phyloP scores from a whole-genome alignment of 2,329 filamentous ascomycete genomes.

The Ilyonectria mors-panacis region DNA sequence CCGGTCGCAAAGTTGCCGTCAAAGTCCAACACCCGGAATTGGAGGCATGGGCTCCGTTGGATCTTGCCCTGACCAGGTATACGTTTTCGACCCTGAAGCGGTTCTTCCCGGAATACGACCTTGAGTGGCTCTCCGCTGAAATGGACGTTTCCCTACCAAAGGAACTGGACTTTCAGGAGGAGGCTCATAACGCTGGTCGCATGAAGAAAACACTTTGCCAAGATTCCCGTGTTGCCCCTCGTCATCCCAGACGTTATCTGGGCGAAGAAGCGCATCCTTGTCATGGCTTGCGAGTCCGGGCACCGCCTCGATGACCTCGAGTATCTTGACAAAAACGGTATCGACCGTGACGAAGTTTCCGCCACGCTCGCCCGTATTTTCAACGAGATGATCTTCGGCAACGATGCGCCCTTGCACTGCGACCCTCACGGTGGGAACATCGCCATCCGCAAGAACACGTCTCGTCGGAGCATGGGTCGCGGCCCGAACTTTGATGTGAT shows the following conservation, averaged over 20 bases:
- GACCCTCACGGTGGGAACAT: constrained; percentile 98
- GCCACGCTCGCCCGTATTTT: constrained; percentile 92
- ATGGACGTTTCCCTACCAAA: constrained; percentile 93
- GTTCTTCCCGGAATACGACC: constrained; percentile 97
- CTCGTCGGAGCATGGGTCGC: constrained; percentile 63
- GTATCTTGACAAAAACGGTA: constrained; percentile 87
- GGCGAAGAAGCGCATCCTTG: constrained; percentile 89
- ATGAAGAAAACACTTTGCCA: constrained; percentile 86
- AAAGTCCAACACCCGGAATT: constrained; percentile 95
- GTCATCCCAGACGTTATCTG: constrained; percentile 92
- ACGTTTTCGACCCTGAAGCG: constrained; percentile 91
- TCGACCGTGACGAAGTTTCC: constrained; percentile 95
- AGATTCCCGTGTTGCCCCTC: constrained; percentile 81
- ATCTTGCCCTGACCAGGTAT: constrained; percentile 87
- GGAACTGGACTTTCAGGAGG: constrained; percentile 90
- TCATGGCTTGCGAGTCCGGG: constrained; percentile 95
- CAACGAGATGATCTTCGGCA: constrained; percentile 99
- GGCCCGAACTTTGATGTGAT: constrained; percentile 92
- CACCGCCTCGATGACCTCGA: constrained; percentile 89
- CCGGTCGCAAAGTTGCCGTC: constrained; percentile 89
- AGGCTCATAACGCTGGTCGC: constrained; percentile 86
- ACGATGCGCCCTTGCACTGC: constrained; percentile 90
- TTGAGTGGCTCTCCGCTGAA: constrained; percentile 95
- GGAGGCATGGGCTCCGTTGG: constrained; percentile 90
- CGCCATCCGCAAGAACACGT: constrained; percentile 84